Evolutionary conservation across 177 flowering plant genomes (phyloP), one percentile per base, ranked within the genome.

Genomic region (Vitis hybrid): DNA sequence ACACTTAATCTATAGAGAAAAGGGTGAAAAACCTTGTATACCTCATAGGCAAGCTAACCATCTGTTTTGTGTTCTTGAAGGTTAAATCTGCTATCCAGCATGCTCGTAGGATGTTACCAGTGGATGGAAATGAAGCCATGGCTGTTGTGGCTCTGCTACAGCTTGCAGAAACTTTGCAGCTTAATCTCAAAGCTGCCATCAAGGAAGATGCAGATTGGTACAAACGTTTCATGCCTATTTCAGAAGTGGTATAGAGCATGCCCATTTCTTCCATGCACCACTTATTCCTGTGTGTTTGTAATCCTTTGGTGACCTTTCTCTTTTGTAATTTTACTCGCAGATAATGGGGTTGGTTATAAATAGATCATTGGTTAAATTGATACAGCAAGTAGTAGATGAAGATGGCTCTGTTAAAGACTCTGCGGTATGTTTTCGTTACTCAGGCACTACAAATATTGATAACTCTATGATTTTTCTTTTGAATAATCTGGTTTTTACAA

Each of bases 401-500:
- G 96, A 90, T 83, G 98, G 96, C 60, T 81, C 79, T 54, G 90
- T 95, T 68, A 95, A 88, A 81, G 99, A 95, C 75, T 86, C 96
- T 68, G 99, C 97, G 74, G 98, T 94, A 58, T 70, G 89, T 82
- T 71, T 69, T 14, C 11, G 7, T 69, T 19, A 68, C 7, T 49
- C 7, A 45, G 7, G 45, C 26, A 30, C 21, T 13, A 60, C 30
- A 60, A n/a, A 45, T 18, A 57, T n/a, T 13, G 50, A 11, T 15
- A 52, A 18, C 54, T 67, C 8, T 17, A 45, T 11, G 11, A 17
- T 15, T 48, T n/a, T 18, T 21, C 2, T 48, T 19, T 19, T 11
- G 51, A 48, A 8, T 2, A 64, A 19, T 21, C 2, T 1, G 30
- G 14, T 21, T 50, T 50, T 64, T 19, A 30, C 19, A 39, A 39